phyloP scores from a whole-genome alignment of 2,329 filamentous ascomycete genomes.

The Fusarium sp. region DNA sequence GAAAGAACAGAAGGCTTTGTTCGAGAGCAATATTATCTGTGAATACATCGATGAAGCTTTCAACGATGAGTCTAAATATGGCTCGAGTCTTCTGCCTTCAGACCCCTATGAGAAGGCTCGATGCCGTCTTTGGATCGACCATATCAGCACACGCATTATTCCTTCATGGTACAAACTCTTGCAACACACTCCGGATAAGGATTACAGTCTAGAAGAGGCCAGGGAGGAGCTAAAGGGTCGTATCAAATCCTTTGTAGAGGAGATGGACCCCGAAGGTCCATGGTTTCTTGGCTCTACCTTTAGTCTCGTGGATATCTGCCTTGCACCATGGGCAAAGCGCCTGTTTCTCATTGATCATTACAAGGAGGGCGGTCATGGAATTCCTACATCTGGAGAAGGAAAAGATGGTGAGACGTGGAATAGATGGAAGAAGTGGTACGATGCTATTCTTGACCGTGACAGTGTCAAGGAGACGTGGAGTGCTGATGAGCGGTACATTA shows the following conservation, averaged over 20 bases:
- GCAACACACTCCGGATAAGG: conserved; percentile 66
- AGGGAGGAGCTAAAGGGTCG: conserved; percentile 69
- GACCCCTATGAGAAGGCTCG: conserved; percentile 75
- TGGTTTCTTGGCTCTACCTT: conserved; percentile 76
- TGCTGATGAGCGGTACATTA: conserved; percentile 74
- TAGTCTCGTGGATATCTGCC: conserved; percentile 76
- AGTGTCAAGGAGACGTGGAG: conserved; percentile 78
- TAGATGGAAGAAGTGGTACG: conserved; percentile 74
- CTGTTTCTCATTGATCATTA: conserved; percentile 82
- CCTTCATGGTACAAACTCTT: conserved; percentile 75
- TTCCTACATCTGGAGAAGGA: conserved; percentile 65
- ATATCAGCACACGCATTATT: conserved; percentile 74
- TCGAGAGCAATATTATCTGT: conserved; percentile 79
- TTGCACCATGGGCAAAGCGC: conserved; percentile 80
- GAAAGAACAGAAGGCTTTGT: conserved; percentile 68
- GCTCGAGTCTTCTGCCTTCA: conserved; percentile 67
- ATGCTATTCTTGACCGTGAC: conserved; percentile 68
- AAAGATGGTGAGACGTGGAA: conserved; percentile 73
- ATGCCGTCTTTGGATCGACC: conserved; percentile 80
- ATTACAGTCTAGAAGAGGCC: conserved; percentile 64
- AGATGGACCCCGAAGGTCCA: conserved; percentile 70
- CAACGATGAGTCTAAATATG: conserved; percentile 58
- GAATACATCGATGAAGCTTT: conserved; percentile 83
- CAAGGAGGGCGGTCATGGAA: conserved; percentile 68
- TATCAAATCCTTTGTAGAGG: conserved; percentile 70